These are phyloP conservation scores for Fusarium coffeatum DNA, from an alignment of 2,329 filamentous ascomycete genomes.

Conservation along the genomic window DNA sequence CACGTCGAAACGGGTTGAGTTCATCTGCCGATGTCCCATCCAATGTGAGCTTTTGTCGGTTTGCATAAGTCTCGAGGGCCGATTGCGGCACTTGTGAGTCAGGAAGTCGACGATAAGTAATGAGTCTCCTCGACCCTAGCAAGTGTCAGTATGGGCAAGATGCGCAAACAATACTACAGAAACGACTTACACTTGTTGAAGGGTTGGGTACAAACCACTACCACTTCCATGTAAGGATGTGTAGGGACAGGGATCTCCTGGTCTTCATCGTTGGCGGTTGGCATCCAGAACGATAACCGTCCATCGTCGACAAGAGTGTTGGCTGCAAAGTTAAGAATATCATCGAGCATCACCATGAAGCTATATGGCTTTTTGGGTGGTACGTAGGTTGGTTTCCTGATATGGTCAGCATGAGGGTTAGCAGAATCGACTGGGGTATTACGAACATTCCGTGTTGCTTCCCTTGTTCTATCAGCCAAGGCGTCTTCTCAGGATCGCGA, in stretches of 20 bases:
- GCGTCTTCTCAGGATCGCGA: slow-evolving; percentile 71
- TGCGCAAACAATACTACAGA: neutral
- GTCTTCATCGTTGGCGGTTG: slow-evolving; percentile 83
- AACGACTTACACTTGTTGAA: slow-evolving; percentile 83
- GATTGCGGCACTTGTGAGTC: slow-evolving; percentile 65
- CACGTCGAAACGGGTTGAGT: slow-evolving; percentile 69
- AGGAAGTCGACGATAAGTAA: slow-evolving; percentile 82
- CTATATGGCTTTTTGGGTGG: slow-evolving; percentile 93
- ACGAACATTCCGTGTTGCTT: slow-evolving; percentile 75
- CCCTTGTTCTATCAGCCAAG: slow-evolving; percentile 75
- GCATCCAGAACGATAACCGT: slow-evolving; percentile 96
- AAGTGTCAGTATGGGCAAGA: neutral
- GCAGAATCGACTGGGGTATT: neutral
- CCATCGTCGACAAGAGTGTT: slow-evolving; percentile 81
- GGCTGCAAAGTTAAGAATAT: slow-evolving; percentile 86
- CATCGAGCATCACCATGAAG: slow-evolving; percentile 88
- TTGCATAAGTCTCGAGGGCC: slow-evolving; percentile 54
- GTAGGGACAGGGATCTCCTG: slow-evolving; percentile 80
- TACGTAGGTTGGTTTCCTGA: slow-evolving; percentile 72
- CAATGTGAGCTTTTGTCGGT: slow-evolving; percentile 46
- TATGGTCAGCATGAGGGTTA: slow-evolving; percentile 25
- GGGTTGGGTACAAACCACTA: slow-evolving; percentile 82
- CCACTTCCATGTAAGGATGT: slow-evolving; percentile 79
- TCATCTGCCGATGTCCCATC: slow-evolving; percentile 66
- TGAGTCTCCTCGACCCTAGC: slow-evolving; percentile 84